These are phyloP conservation scores for Candida berthetii DNA, from an alignment of 805 yeast genomes.

Conservation along the genomic window DNA sequence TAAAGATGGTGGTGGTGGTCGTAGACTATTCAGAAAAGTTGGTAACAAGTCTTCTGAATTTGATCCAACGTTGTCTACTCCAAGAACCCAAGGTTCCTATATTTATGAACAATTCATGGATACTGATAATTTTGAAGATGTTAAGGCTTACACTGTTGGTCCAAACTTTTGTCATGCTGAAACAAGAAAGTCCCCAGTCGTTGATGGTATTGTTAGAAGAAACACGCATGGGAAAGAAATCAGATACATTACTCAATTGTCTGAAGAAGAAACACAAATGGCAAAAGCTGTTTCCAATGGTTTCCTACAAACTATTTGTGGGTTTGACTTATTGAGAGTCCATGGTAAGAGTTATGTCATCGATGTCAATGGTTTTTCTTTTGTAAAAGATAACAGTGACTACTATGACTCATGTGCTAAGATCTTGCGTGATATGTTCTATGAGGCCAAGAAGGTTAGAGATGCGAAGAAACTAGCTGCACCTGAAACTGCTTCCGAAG, in stretches of 20 bases:
- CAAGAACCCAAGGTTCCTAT: slow-evolving; percentile 87
- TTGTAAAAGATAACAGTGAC: slow-evolving; percentile 84
- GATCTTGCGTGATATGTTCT: slow-evolving; percentile 70
- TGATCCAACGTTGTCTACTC: slow-evolving; percentile 68
- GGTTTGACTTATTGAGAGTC: slow-evolving; percentile 89
- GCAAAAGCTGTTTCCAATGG: slow-evolving; percentile 71
- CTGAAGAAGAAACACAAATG: slow-evolving; percentile 70
- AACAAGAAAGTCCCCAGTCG: slow-evolving; percentile 97
- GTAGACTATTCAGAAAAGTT: slow-evolving; percentile 88
- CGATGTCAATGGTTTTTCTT: slow-evolving; percentile 97
- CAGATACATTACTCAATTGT: slow-evolving; percentile 77
- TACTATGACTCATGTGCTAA: slow-evolving; percentile 82
- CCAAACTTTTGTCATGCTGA: slow-evolving; percentile 92
- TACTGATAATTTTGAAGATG: slow-evolving; percentile 97
- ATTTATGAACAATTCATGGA: slow-evolving; percentile 95
- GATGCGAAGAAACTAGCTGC: slow-evolving; percentile 30
- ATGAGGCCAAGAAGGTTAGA: slow-evolving; percentile 49
- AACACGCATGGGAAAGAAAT: slow-evolving; percentile 97
- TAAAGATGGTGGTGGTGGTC: slow-evolving; percentile 95
- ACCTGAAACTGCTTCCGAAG: slow-evolving; percentile 28
- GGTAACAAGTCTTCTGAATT: slow-evolving; percentile 96
- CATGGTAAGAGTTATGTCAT: slow-evolving; percentile 86
- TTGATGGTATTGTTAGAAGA: slow-evolving; percentile 97
- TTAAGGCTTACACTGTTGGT: slow-evolving; percentile 97
- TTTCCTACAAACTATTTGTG: slow-evolving; percentile 93